A percentile compares a stretch with the other conserved stretches of the same genome.
Conservation (phyloP, 2,329 filamentous ascomycete species). For the Ophiobolus disseminans region DNA sequence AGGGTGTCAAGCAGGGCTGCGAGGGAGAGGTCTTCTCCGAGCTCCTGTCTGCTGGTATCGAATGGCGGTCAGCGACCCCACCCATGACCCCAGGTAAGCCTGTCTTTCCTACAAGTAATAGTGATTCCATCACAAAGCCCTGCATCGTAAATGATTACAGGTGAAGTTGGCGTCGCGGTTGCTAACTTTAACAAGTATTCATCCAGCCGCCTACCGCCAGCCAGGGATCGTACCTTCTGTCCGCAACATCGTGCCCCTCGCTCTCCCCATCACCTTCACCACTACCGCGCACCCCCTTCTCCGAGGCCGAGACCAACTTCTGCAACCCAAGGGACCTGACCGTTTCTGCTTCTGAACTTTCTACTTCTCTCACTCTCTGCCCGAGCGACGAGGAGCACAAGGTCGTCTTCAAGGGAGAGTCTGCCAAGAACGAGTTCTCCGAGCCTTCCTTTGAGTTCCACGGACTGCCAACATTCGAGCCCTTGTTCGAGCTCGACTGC, state of each 20-base stretch:
- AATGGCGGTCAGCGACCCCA: conserved; percentile 78
- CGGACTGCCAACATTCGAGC: conserved; percentile 77
- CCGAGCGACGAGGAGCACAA: conserved; percentile 68
- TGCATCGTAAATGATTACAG: not conserved
- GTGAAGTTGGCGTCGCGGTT: conserved; percentile 9
- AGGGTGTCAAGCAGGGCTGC: conserved; percentile 62
- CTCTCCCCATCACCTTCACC: conserved; percentile 87
- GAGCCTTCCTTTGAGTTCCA: conserved; percentile 52
- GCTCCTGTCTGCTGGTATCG: conserved; percentile 75
- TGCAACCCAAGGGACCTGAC: conserved; percentile 92
- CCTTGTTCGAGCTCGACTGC: conserved; percentile 87
- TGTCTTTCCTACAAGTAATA: not conserved
- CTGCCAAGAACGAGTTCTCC: conserved; percentile 47
- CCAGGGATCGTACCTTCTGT: conserved; percentile 72
- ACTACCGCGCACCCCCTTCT: conserved; percentile 71
- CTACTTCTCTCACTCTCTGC: conserved; percentile 67
- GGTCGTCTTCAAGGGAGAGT: conserved; percentile 58
- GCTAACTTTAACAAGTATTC: conserved; percentile 61
- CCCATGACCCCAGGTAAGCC: conserved; percentile 90
- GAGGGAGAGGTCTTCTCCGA: conserved; percentile 75
- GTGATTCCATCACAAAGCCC: not conserved
- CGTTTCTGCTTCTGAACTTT: conserved; percentile 71
- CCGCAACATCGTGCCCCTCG: conserved; percentile 77
- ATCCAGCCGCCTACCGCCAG: conserved; percentile 72
- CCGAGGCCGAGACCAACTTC: conserved; percentile 79